Evolutionary conservation across 768 basidiomycete genomes (phyloP).

Genomic region (Suillus weaverae): DNA sequence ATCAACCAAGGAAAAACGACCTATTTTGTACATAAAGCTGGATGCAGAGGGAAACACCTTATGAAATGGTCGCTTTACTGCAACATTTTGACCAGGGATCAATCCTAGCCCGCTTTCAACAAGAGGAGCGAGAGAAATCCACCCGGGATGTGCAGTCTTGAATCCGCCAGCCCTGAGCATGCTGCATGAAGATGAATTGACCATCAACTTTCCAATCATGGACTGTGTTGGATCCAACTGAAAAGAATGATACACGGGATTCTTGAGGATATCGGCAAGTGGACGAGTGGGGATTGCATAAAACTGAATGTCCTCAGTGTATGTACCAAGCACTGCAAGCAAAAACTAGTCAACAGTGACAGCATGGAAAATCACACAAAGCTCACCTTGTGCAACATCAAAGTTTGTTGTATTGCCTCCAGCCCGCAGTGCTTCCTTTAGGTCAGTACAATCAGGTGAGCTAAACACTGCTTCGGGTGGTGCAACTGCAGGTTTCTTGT

Average conservation of each 20-base stretch:
- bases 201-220: neutral
- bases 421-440: neutral
- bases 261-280: neutral
- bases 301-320: neutral
- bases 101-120: neutral
- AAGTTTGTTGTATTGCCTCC: neutral
- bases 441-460: neutral
- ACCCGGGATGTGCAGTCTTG: neutral
- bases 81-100: neutral
- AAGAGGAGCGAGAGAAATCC: constrained; percentile 1
- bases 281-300: neutral
- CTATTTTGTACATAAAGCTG: neutral
- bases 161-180: neutral
- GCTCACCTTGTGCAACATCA: constrained; percentile 1
- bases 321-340: neutral
- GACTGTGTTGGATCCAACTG: neutral
- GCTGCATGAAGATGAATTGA: neutral
- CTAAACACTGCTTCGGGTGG: neutral
- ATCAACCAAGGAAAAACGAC: neutral
- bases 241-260: neutral
- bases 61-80: constrained; percentile 1
- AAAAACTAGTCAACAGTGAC: neutral
- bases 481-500: neutral
- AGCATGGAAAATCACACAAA: neutral
- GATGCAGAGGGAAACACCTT: neutral